Conservation (phyloP, 2,329 filamentous ascomycete genomes). For the Ophiostoma tasmaniense region DNA sequence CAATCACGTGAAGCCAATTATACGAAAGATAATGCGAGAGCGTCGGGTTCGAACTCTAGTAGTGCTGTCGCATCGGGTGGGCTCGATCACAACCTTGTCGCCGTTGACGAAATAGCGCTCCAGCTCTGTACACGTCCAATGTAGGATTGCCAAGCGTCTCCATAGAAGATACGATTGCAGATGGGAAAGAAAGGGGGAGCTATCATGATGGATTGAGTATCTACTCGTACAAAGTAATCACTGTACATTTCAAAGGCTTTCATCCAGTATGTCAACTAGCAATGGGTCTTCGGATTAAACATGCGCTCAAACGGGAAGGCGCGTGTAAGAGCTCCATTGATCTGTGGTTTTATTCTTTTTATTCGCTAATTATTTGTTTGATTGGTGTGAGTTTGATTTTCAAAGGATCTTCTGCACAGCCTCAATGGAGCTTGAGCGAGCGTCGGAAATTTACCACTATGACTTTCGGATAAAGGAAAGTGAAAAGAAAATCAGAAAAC, state of each 20-base stretch:
- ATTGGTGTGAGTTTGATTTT: neutral
- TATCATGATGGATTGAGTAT: neutral
- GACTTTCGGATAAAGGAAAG: no score
- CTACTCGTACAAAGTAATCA: no score
- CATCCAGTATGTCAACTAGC: no score
- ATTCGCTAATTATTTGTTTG: neutral
- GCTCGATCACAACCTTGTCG: constrained; percentile 1
- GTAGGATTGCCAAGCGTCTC: neutral
- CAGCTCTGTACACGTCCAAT: neutral
- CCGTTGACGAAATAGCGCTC: constrained; percentile 2
- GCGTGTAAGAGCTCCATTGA: constrained; percentile 1
- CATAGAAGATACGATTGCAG: neutral
- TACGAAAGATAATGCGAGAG: neutral
- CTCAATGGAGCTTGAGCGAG: neutral
- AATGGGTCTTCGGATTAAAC: neutral
- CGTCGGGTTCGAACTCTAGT: neutral
- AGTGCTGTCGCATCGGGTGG: neutral
- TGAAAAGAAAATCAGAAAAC: no score
- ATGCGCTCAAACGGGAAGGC: constrained; percentile 1
- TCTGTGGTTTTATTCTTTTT: neutral
- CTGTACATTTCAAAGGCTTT: no score
- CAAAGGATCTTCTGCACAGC: neutral
- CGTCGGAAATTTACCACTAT: neutral
- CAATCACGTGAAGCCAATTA: neutral
- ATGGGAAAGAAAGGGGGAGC: neutral